These are phyloP conservation scores for Neurospora sp. DNA, from an alignment of 495 filamentous ascomycete genomes.

Conservation along the genomic window DNA sequence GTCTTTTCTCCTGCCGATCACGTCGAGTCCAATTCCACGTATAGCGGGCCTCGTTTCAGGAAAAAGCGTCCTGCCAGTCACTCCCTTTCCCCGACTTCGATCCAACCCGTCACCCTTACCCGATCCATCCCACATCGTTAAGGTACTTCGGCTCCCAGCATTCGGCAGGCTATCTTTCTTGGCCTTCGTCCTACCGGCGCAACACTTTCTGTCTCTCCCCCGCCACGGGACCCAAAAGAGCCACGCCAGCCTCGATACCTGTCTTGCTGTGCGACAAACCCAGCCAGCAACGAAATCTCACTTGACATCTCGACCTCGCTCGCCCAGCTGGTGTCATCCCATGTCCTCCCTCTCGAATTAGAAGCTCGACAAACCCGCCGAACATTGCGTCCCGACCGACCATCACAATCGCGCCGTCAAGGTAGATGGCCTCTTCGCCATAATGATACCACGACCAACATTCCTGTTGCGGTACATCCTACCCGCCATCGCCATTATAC, in stretches of 20 bases:
- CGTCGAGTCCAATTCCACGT: neutral
- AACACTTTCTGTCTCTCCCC: neutral
- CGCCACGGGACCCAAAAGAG: neutral
- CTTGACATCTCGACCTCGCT: neutral
- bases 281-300: neutral
- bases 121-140: neutral
- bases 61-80: neutral
- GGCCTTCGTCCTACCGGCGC: neutral
- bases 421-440: neutral
- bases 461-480: neutral
- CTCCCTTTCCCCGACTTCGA: neutral
- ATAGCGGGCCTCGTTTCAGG: neutral
- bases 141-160: neutral
- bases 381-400: neutral
- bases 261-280: neutral
- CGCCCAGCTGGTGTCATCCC: neutral
- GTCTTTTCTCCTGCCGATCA: neutral
- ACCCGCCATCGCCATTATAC: neutral
- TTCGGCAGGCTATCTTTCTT: neutral
- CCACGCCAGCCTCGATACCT: neutral
- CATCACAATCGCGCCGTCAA: neutral
- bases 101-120: neutral
- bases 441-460: neutral
- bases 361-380: neutral
- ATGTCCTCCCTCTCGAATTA: neutral